phyloP scores from a whole-genome alignment of 2,329 filamentous ascomycete species.

The Verticillium dahliae region DNA sequence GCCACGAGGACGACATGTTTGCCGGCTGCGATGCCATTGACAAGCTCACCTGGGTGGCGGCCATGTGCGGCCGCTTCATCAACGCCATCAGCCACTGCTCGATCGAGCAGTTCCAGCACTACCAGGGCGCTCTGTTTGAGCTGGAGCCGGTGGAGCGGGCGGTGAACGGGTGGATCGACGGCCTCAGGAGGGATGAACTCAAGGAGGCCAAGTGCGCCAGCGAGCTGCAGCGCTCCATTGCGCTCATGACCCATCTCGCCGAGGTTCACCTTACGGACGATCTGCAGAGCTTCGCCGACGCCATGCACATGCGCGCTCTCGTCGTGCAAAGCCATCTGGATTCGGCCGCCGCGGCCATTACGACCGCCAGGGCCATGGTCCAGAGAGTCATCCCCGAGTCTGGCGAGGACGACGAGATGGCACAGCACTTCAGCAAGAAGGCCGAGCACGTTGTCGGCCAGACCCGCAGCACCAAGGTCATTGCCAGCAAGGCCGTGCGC shows the following conservation, averaged over 20 bases:
- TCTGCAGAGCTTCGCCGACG: conserved; percentile 68
- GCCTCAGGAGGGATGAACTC: conserved; percentile 74
- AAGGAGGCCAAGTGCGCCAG: conserved; percentile 77
- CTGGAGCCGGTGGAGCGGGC: conserved; percentile 87
- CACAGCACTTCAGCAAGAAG: conserved; percentile 61
- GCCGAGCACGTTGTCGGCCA: conserved; percentile 67
- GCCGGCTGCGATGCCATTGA: conserved; percentile 75
- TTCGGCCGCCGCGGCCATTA: conserved; percentile 62
- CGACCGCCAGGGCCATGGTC: conserved; percentile 58
- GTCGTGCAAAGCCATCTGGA: conserved; percentile 79
- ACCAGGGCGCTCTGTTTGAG: conserved; percentile 76
- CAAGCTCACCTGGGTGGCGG: conserved; percentile 76
- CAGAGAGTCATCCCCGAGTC: conserved; percentile 52
- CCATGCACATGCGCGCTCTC: conserved; percentile 69
- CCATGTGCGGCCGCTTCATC: conserved; percentile 79
- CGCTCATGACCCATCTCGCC: conserved; percentile 78
- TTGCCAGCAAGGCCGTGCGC: conserved; percentile 70
- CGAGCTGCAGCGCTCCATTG: conserved; percentile 77
- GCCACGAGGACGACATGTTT: conserved; percentile 72
- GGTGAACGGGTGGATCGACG: conserved; percentile 82
- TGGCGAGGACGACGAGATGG: conserved; percentile 59
- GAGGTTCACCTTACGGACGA: conserved; percentile 70
- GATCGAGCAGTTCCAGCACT: conserved; percentile 69
- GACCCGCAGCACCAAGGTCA: conserved; percentile 76
- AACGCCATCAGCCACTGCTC: conserved; percentile 74